These are phyloP conservation scores for Austroboletus niveus DNA, from an alignment of 1,284 basidiomycete genomes.

Conservation along the genomic window DNA sequence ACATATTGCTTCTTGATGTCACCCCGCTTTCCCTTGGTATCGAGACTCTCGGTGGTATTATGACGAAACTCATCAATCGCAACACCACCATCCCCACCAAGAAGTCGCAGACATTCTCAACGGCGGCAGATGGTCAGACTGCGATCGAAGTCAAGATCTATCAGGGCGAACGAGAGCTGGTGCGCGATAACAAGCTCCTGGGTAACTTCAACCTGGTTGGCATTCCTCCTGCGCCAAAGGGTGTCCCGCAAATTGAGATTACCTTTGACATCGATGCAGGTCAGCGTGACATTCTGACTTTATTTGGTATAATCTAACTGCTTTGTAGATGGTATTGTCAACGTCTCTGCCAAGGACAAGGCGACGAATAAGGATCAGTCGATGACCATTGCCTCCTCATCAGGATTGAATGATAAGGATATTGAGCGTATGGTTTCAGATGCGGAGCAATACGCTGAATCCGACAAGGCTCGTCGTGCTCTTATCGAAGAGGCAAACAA, in stretches of 20 bases:
- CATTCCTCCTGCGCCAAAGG: conserved; percentile 96
- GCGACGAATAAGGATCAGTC: conserved; percentile 97
- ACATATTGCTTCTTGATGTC: conserved; percentile 95
- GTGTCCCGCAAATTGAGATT: conserved; percentile 98
- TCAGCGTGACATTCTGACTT: conserved; percentile 30
- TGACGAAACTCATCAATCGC: conserved; percentile 93
- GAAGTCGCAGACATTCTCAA: conserved; percentile 99
- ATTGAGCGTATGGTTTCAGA: conserved; percentile 98
- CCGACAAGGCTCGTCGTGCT: conserved; percentile 83
- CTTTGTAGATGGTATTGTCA: conserved; percentile 84
- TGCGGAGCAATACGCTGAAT: conserved; percentile 90
- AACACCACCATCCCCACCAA: conserved; percentile 99
- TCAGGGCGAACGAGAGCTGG: conserved; percentile 98
- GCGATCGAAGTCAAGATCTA: conserved; percentile 98
- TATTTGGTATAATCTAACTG: neutral
- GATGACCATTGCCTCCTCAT: conserved; percentile 96
- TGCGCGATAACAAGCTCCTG: conserved; percentile 97
- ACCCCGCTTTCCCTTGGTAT: conserved; percentile 95
- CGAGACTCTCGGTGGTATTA: conserved; percentile 97
- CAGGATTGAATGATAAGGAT: conserved; percentile 93
- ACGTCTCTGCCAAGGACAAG: conserved; percentile 96
- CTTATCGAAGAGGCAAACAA: conserved; percentile 98
- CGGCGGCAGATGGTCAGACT: conserved; percentile 94
- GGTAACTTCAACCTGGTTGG: conserved; percentile 99
- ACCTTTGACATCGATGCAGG: conserved; percentile 99